Base-by-base conservation (phyloP, 257 asterid species). In the Thymus mandschuricus region DNA sequence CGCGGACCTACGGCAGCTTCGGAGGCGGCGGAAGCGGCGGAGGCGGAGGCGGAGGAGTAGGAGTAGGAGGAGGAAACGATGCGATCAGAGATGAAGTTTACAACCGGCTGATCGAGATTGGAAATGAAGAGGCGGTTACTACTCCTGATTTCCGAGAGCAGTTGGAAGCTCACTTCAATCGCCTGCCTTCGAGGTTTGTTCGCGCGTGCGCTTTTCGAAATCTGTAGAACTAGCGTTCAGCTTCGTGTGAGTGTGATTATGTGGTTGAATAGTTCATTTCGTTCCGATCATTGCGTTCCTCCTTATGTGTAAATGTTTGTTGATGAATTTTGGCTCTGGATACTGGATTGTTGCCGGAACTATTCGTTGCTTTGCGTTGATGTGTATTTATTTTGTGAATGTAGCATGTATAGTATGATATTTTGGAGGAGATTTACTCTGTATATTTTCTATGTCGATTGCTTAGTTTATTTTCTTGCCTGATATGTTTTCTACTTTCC, bases 101-200 rank as follows among this genome's bases (percentile, higher is more conserved):
- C 58, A 81, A 80, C 70, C 93, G 96, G 60, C 79, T 91, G 51
- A 35, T 93, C 6, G 88, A 91, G 81, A 87, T 55, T 68, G 82
- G 87, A 40, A 86, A 88, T 75, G 89, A 81, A 8, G 97, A 90
- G 69, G 96, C 86, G 10, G 68, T 82, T 78, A 67, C 35, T 43
- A 81, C 82, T 84, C 96, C 89, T 70, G 87, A 81, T 67, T 78
- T 91, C 61, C 90, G 85, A 41, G 87, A 87, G 63, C 87, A 54
- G 81, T 73, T 93, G 85, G 96, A 89, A 71, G 83, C 86, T 73
- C 98, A 94, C 83, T 94, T 94, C 81, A 80, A 81, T 76, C 91
- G 97, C 74, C 83, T 94, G 77, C 98, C 97, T 71, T 79, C 82
- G 29, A 94, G 98, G 97, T 92, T 56, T 48, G 72, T 55, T 34